Evolutionary conservation across 495 filamentous ascomycete species (phyloP).

Genomic region (Letharia columbiana): DNA sequence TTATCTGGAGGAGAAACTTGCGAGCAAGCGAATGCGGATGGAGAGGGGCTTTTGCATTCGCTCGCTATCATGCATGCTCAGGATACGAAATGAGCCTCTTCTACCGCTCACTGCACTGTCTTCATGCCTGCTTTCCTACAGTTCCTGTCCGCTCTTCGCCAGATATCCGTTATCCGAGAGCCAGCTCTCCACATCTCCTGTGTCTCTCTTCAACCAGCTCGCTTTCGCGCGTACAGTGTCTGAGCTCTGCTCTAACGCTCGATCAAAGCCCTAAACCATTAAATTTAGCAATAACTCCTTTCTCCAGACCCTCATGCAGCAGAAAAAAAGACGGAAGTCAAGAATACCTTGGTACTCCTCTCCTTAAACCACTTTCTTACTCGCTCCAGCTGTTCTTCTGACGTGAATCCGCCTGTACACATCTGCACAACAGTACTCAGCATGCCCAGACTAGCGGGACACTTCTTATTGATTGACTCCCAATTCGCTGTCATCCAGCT

Average conservation of each 20-base stretch:
- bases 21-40: too few relatives aligned
- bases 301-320: neutral
- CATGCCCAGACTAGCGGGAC: slow-evolving; percentile 73
- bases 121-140: slow-evolving; percentile 15
- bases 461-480: slow-evolving; percentile 65
- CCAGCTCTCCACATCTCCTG: slow-evolving; percentile 52
- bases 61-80: neutral
- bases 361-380: slow-evolving; percentile 73
- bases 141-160: slow-evolving; percentile 17
- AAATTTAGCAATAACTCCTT: slow-evolving; percentile 15
- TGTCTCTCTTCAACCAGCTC: slow-evolving; percentile 54
- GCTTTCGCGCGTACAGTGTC: slow-evolving; percentile 54
- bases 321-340: slow-evolving; percentile 6
- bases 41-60: too few relatives aligned
- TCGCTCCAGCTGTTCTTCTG: slow-evolving; percentile 59
- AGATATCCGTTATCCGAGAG: slow-evolving; percentile 50
- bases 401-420: slow-evolving; percentile 73
- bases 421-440: slow-evolving; percentile 77
- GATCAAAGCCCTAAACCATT: slow-evolving; percentile 43
- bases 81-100: too few relatives aligned
- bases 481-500: slow-evolving; percentile 80
- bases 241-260: slow-evolving; percentile 51
- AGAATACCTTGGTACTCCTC: slow-evolving; percentile 64
- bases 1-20: too few relatives aligned
- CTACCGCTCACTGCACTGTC: neutral